Evolutionary conservation across 179 eudicot genomes (phyloP), one percentile per base, ranked within the genome.

Genomic region (Gypsophila paniculata): DNA sequence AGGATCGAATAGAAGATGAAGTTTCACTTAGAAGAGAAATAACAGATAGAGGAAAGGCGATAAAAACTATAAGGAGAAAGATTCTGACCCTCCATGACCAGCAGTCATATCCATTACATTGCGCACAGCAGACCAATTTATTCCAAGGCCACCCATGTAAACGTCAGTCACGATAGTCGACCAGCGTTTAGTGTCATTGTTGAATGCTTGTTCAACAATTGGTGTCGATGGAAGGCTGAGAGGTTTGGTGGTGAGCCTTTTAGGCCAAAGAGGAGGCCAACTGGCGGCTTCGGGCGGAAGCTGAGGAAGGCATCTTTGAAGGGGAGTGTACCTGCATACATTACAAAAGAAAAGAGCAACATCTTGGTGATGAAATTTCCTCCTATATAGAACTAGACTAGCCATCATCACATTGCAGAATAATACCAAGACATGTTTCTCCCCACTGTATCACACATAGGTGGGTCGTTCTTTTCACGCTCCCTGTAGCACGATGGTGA

Each of bases 61-160:
- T 25, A 21, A 34, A 32, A 36, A 21, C 10, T 26, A 19, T 0
- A n/a, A 61, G 26, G 34, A 48, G 21, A 48, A 51, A 61, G 1
- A 14, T 19, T 59, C 76, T 79, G 76, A 94, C 99, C 99, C 97
- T 82, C 99, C 99, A 79, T 86, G 86, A 77, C 85, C 84, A 65
- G 99, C 93, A 75, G 87, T 94, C 97, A 92, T 89, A 76, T 94
- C 99, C 97, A 94, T 90, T 10, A 90, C 95, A 76, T 94, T 94
- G 62, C 99, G 85, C 77, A 92, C 86, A 13, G 64, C 77, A 49
- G 91, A 65, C 99, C 97, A 94, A 73, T 88, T 83, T 55, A 94
- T 77, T 63, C 81, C 83, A 65, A 90, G 88, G 73, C 80, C 83
- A 75, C 79, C 80, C 46, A 87, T 65, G 75, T 94, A 94, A 60